Evolutionary conservation across 148 eudicot genomes (phyloP).

Genomic region (Spergularia marina): DNA sequence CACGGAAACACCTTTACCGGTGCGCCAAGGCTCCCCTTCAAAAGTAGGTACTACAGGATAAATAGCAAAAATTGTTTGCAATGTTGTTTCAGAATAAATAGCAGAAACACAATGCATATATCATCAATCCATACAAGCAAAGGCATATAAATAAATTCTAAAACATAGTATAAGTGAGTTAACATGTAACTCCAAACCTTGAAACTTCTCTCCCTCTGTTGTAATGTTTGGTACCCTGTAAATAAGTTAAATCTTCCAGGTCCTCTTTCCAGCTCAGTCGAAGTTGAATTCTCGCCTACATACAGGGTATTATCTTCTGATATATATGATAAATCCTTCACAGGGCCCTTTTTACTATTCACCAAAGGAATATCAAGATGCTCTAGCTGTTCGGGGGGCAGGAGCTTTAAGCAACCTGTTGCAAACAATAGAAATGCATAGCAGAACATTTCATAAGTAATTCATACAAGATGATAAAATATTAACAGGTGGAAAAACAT

Average conservation of each 20-base stretch:
- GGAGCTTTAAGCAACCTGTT: constrained; percentile 86
- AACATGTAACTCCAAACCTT: constrained; percentile 50
- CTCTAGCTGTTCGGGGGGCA: constrained; percentile 74
- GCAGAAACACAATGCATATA: background rate
- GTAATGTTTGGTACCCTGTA: constrained; percentile 78
- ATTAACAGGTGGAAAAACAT: background rate
- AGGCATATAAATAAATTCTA: background rate
- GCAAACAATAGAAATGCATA: constrained; percentile 22
- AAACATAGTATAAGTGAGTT: background rate
- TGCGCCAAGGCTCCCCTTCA: too few relatives aligned
- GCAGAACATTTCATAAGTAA: background rate
- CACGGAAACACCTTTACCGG: too few relatives aligned
- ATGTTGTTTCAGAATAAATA: background rate
- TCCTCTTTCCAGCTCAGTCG: constrained; percentile 38
- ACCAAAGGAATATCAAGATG: constrained; percentile 54
- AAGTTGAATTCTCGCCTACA: constrained; percentile 37
- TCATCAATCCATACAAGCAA: background rate
- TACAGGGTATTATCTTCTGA: constrained; percentile 46
- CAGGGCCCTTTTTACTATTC: constrained; percentile 36
- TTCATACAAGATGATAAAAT: background rate
- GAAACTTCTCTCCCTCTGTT: constrained; percentile 73
- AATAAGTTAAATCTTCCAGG: constrained; percentile 77
- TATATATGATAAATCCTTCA: constrained; percentile 58
- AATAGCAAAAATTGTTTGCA: background rate
- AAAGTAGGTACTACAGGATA: too few relatives aligned